phyloP scores from a whole-genome alignment of 2,329 filamentous ascomycete genomes.

The Sporothrix variecibatus region DNA sequence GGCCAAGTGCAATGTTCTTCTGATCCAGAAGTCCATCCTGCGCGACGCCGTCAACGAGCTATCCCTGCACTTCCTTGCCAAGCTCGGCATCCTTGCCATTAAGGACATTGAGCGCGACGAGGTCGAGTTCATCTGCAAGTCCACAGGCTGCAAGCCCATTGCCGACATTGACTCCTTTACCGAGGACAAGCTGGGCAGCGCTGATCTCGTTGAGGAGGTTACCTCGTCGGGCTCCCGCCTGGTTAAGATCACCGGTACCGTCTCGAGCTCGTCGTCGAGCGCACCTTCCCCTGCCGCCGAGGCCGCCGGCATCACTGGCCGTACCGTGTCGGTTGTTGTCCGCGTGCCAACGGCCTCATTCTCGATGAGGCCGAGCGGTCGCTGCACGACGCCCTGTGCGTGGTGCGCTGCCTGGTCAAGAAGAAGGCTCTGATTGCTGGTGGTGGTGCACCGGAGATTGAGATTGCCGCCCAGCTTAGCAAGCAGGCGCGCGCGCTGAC shows the following conservation, averaged over 20 bases:
- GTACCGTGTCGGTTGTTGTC: slow-evolving; percentile 93
- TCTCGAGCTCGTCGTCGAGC: slow-evolving; percentile 15
- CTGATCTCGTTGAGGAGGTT: slow-evolving; percentile 91
- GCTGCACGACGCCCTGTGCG: slow-evolving; percentile 95
- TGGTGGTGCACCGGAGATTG: slow-evolving; percentile 93
- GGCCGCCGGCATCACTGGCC: slow-evolving; percentile 50
- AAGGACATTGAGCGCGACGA: slow-evolving; percentile 99
- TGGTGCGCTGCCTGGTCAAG: slow-evolving; percentile 96
- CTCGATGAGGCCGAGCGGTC: slow-evolving; percentile 96
- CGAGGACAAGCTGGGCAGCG: slow-evolving; percentile 94
- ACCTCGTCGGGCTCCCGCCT: slow-evolving; percentile 85
- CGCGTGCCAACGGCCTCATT: slow-evolving; percentile 90
- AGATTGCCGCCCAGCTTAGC: slow-evolving; percentile 84
- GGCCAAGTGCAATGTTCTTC: slow-evolving; percentile 96
- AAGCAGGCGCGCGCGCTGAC: slow-evolving; percentile 79
- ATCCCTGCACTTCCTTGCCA: slow-evolving; percentile 94
- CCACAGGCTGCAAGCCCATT: slow-evolving; percentile 97
- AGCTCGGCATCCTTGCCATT: slow-evolving; percentile 90
- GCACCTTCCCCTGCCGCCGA: slow-evolving; percentile 16
- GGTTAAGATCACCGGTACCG: slow-evolving; percentile 84
- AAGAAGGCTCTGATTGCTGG: slow-evolving; percentile 99
- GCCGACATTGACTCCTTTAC: slow-evolving; percentile 98
- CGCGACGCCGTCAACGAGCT: slow-evolving; percentile 97
- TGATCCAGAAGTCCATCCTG: slow-evolving; percentile 98
- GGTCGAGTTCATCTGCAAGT: slow-evolving; percentile 99